These are phyloP conservation scores for Schoenoplectus tabernaemontani DNA, from an alignment of 202 grass and related monocot species.

Conservation along the genomic window DNA sequence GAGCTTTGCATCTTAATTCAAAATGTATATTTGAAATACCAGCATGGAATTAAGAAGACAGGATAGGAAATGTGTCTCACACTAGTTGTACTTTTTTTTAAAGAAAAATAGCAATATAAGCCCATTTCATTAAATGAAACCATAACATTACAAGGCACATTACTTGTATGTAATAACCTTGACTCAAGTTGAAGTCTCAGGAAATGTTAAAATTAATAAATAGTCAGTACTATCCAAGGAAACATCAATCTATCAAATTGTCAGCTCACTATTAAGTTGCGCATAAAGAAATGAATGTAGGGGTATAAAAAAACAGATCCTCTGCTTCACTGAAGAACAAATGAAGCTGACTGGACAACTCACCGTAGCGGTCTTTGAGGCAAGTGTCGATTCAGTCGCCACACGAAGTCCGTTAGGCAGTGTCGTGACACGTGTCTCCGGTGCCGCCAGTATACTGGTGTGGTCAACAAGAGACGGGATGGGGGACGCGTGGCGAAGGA, in stretches of 20 bases:
- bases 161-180: not conserved
- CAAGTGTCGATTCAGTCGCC: slow-evolving; percentile 83
- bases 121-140: too few relatives aligned
- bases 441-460: slow-evolving; percentile 63
- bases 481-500: slow-evolving; percentile 88
- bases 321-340: not conserved
- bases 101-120: too few relatives aligned
- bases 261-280: not conserved
- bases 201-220: not conserved
- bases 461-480: slow-evolving; percentile 71
- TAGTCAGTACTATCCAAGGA: not conserved
- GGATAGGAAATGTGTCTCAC: not conserved
- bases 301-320: not conserved
- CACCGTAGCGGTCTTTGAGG: slow-evolving; percentile 56
- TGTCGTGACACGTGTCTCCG: slow-evolving; percentile 79
- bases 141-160: too few relatives aligned
- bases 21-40: not conserved
- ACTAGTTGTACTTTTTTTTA: too few relatives aligned
- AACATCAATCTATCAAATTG: not conserved
- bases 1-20: not conserved
- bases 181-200: not conserved
- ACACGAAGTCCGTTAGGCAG: slow-evolving; percentile 77
- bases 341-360: not conserved
- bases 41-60: not conserved
- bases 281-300: not conserved